These are phyloP conservation scores for Colletotrichum liaoningense DNA, from an alignment of 2,329 filamentous ascomycete species.

Conservation along the genomic window DNA sequence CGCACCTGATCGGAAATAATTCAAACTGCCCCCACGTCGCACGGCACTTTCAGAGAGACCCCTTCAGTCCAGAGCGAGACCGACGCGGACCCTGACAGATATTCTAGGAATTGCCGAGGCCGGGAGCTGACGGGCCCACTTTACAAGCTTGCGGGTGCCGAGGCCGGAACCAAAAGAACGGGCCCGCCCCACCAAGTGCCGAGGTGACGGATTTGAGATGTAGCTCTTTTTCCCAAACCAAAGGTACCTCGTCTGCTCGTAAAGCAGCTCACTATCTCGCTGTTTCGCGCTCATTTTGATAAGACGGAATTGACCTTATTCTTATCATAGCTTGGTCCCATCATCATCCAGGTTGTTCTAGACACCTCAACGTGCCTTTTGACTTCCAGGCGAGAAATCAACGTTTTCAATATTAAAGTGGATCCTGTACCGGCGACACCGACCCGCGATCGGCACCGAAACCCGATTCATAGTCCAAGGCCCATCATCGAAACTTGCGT, in stretches of 20 bases:
- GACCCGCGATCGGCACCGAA: slow-evolving; percentile 28
- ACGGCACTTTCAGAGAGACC: not conserved
- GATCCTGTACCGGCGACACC: slow-evolving; percentile 4
- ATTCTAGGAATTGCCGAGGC: slow-evolving; percentile 15
- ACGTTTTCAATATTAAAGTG: not conserved
- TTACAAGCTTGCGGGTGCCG: slow-evolving; percentile 17
- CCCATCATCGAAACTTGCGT: slow-evolving; percentile 6
- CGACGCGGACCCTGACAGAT: not conserved
- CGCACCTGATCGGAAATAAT: not conserved
- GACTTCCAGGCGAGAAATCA: not conserved
- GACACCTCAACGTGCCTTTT: not conserved
- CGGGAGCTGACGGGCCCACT: not conserved
- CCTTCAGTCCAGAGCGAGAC: not conserved
- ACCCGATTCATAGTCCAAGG: not conserved
- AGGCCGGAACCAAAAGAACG: slow-evolving; percentile 14
- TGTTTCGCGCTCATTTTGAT: not conserved
- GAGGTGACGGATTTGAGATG: not conserved
- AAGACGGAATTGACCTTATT: not conserved
- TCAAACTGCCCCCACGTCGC: not conserved
- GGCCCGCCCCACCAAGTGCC: slow-evolving; percentile 10
- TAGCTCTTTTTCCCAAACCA: not conserved
- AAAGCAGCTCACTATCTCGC: not conserved
- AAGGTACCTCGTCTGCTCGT: not conserved
- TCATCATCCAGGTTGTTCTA: too few species aligned
- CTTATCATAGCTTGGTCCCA: not conserved